A percentile compares a stretch with the other conserved stretches of the same genome.
Evolutionary conservation across 768 basidiomycete species (phyloP).

Genomic region (Cyathus striatus): DNA sequence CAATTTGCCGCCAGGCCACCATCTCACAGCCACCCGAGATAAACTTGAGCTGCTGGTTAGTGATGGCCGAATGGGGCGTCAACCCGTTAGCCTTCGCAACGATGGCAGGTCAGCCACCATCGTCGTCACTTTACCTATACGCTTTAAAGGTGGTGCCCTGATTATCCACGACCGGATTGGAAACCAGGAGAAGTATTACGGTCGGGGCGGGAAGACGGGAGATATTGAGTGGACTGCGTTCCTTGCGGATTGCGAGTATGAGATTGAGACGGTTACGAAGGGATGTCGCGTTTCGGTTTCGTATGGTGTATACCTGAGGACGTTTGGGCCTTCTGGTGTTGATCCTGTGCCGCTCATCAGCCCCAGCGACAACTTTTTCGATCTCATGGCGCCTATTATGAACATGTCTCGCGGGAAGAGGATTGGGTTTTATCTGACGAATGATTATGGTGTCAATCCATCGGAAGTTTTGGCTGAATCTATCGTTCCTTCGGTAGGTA

Average conservation of each 20-base stretch:
- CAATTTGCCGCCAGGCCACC: constrained; percentile 59
- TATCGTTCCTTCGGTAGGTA: constrained; percentile 63
- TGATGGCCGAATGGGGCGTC: constrained; percentile 55
- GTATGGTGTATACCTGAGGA: constrained; percentile 67
- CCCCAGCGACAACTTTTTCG: constrained; percentile 72
- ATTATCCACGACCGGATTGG: constrained; percentile 53
- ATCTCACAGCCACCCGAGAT: constrained; percentile 64
- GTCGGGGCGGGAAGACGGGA: constrained; percentile 54
- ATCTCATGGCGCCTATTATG: constrained; percentile 64
- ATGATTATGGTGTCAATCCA: constrained; percentile 68
- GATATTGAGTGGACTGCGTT: constrained; percentile 80
- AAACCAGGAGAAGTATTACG: constrained; percentile 56
- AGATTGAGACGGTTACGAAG: constrained; percentile 64
- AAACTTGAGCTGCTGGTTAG: constrained; percentile 62
- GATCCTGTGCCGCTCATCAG: constrained; percentile 60
- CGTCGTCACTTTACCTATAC: constrained; percentile 67
- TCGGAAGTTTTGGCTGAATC: constrained; percentile 65
- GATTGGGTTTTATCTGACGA: constrained; percentile 66
- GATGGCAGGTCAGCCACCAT: constrained; percentile 74
- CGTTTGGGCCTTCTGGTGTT: constrained; percentile 50
- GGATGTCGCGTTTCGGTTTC: constrained; percentile 68
- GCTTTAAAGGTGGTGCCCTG: constrained; percentile 65
- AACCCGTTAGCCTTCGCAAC: constrained; percentile 46
- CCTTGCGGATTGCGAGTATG: constrained; percentile 68
- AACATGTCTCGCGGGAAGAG: constrained; percentile 68